Evolutionary conservation across 108 stramenopile species (phyloP).

Genomic region (Nitzschia sp.): DNA sequence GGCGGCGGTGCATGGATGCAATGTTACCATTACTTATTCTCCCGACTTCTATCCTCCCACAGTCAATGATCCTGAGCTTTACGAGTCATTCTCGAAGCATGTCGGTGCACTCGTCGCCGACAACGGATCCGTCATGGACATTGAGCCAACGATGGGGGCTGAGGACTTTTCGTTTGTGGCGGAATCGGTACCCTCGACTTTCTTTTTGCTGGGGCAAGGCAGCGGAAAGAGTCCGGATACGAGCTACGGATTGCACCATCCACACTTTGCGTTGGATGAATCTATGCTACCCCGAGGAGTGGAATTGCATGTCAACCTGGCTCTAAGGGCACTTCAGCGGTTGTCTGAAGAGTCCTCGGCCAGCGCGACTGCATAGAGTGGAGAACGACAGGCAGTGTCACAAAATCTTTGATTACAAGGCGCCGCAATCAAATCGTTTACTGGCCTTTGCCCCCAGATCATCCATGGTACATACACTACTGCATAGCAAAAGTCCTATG

Average conservation of each 20-base stretch:
- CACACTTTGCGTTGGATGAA: slow-evolving; percentile 86
- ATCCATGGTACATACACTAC: too few relatives aligned
- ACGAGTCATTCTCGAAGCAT: slow-evolving; percentile 55
- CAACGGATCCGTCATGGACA: slow-evolving; percentile 35
- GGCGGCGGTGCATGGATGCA: slow-evolving; percentile 76
- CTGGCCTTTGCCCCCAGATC: too few relatives aligned
- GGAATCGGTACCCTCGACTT: slow-evolving; percentile 72
- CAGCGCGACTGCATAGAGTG: background rate
- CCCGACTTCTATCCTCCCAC: slow-evolving; percentile 89
- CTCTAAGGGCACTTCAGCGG: slow-evolving; percentile 62
- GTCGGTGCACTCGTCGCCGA: slow-evolving; percentile 71
- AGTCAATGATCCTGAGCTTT: slow-evolving; percentile 79
- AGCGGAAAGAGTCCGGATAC: slow-evolving; percentile 57
- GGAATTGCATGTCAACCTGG: slow-evolving; percentile 82
- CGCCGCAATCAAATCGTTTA: too few relatives aligned
- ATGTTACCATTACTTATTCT: slow-evolving; percentile 57
- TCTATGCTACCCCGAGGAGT: slow-evolving; percentile 70
- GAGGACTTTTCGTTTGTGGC: slow-evolving; percentile 92
- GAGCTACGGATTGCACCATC: slow-evolving; percentile 82
- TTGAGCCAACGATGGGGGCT: slow-evolving; percentile 90
- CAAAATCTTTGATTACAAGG: too few relatives aligned
- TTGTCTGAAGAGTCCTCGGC: slow-evolving; percentile 20
- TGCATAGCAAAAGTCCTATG: too few relatives aligned
- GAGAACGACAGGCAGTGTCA: background rate
- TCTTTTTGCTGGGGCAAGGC: slow-evolving; percentile 84